These are phyloP conservation scores for Solanum gracilifrons DNA, from an alignment of 257 asterid species.

Conservation along the genomic window DNA sequence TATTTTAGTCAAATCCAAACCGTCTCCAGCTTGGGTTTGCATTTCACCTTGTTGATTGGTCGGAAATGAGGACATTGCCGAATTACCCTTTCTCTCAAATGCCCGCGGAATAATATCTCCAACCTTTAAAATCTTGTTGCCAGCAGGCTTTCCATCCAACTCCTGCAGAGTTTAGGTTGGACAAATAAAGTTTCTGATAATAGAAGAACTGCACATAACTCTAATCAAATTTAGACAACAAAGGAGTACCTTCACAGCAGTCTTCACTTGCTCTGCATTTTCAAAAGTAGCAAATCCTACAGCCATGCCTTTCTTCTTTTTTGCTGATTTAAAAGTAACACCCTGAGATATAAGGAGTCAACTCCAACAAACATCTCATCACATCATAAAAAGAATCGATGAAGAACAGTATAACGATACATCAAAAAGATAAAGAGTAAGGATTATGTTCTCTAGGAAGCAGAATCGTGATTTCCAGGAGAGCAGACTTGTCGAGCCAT, in stretches of 20 bases:
- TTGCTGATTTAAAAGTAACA: constrained; percentile 57
- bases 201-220: background rate
- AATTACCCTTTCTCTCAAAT: constrained; percentile 52
- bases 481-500: background rate
- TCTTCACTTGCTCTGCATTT: constrained; percentile 42
- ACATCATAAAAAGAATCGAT: background rate
- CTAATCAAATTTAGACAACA: background rate
- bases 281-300: constrained; percentile 87
- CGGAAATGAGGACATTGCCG: constrained; percentile 5
- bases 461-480: background rate
- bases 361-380: background rate
- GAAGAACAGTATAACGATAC: background rate
- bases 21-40: constrained; percentile 10
- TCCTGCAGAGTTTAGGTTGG: constrained; percentile 39
- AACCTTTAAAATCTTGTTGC: constrained; percentile 68
- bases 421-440: background rate
- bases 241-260: constrained; percentile 46
- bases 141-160: constrained; percentile 58
- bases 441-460: background rate
- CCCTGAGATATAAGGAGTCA: constrained; percentile 32
- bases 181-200: constrained; percentile 1
- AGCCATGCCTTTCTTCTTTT: constrained; percentile 91
- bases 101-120: constrained; percentile 59
- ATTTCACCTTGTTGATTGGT: constrained; percentile 14
- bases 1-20: constrained; percentile 7